Percentiles rank a stretch among this genome's conserved stretches.
Evolutionary conservation across 176 grass and related monocot genomes (phyloP).

Genomic region (Lolium perenne): DNA sequence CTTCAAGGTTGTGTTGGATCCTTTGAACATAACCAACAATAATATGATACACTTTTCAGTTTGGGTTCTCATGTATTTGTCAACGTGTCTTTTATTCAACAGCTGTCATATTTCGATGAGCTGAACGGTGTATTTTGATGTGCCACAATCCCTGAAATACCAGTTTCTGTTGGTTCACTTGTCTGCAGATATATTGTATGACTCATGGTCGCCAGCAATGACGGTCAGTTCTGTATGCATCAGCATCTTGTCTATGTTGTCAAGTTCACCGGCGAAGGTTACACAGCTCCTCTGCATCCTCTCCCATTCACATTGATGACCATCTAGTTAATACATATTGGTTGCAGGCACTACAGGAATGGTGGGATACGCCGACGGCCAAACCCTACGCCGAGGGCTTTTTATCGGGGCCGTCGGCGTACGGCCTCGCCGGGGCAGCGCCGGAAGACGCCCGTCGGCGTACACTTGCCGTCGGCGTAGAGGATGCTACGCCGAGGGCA

Average conservation of each 20-base stretch:
- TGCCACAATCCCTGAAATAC: not conserved
- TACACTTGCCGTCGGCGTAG: too few species aligned
- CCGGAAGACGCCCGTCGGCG: too few species aligned
- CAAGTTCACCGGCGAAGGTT: constrained; percentile 89
- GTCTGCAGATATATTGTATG: constrained; percentile 85
- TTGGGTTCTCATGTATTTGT: not conserved
- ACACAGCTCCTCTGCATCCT: constrained; percentile 7
- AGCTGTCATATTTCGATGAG: not conserved
- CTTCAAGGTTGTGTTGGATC: not conserved
- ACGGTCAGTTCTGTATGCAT: constrained; percentile 89
- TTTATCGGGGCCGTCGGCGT: too few species aligned
- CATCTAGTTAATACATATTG: constrained; percentile 14
- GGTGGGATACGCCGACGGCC: too few species aligned
- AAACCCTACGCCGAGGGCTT: too few species aligned
- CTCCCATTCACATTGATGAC: not conserved
- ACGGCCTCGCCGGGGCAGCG: too few species aligned
- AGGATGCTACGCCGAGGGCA: too few species aligned
- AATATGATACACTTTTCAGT: not conserved
- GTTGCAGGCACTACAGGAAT: constrained; percentile 81
- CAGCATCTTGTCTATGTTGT: constrained; percentile 91
- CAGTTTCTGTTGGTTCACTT: constrained; percentile 17
- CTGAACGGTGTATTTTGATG: not conserved
- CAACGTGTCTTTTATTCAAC: not conserved
- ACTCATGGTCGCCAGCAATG: constrained; percentile 94
- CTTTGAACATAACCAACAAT: not conserved